Evolutionary conservation across 805 yeast genomes (phyloP).

Genomic region (Metschnikowia vanudenii): DNA sequence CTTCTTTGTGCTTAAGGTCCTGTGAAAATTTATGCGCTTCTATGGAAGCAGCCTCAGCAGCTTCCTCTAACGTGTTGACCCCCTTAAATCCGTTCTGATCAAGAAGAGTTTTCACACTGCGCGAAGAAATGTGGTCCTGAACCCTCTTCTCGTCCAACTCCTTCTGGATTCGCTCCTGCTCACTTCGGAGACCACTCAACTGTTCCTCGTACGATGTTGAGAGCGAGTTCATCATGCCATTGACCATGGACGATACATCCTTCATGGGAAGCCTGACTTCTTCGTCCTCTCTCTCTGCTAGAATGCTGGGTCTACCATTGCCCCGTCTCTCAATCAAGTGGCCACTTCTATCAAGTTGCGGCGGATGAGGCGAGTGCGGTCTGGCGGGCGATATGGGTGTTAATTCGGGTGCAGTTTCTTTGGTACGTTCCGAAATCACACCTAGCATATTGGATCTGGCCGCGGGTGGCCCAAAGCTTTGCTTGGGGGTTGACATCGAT

Average conservation of each 20-base stretch:
- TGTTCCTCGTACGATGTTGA: slow-evolving; percentile 54
- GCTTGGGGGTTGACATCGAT: slow-evolving; percentile 32
- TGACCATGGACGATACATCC: slow-evolving; percentile 37
- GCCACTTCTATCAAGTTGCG: slow-evolving; percentile 33
- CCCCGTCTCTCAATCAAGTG: slow-evolving; percentile 17
- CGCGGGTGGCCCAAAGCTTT: slow-evolving; percentile 6
- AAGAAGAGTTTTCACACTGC: slow-evolving; percentile 27
- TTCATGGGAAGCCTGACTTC: slow-evolving; percentile 28
- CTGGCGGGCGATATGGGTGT: slow-evolving; percentile 25
- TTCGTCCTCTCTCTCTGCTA: background rate
- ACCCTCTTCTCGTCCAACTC: slow-evolving; percentile 55
- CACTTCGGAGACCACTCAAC: slow-evolving; percentile 38
- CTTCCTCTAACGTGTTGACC: slow-evolving; percentile 27
- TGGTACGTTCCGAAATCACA: slow-evolving; percentile 17
- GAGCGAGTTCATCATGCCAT: slow-evolving; percentile 48
- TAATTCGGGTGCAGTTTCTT: slow-evolving; percentile 14
- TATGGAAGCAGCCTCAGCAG: slow-evolving; percentile 21
- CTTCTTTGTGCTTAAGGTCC: slow-evolving; percentile 13
- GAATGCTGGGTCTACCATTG: too few species aligned
- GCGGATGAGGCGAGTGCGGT: slow-evolving; percentile 33
- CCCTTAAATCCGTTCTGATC: slow-evolving; percentile 30
- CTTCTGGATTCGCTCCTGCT: slow-evolving; percentile 21
- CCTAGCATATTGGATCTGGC: slow-evolving; percentile 11
- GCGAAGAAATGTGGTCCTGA: slow-evolving; percentile 32
- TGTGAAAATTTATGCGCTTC: slow-evolving; percentile 15